These are phyloP conservation scores for Hericium alpestre DNA, from an alignment of 768 basidiomycete species.

Conservation along the genomic window DNA sequence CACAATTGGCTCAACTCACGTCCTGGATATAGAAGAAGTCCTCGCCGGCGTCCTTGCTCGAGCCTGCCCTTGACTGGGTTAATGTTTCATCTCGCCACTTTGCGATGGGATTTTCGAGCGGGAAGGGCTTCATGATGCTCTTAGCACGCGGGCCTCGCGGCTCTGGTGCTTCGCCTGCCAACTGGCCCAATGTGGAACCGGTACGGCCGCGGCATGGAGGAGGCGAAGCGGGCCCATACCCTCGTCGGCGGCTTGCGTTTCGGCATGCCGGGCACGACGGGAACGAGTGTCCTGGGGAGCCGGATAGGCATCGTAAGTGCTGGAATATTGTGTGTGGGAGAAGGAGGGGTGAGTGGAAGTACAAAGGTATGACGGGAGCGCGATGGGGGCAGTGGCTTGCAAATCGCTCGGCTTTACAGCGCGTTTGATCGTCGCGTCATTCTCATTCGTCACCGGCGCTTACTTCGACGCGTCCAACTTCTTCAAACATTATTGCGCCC, in stretches of 20 bases:
- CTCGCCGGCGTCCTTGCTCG: conserved; percentile 38
- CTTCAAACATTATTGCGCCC: no score
- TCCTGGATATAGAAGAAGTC: conserved; percentile 62
- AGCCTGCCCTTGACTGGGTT: conserved; percentile 28
- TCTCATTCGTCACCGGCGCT: no score
- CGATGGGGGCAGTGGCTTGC: no score
- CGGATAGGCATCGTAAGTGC: not conserved
- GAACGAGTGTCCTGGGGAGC: not conserved
- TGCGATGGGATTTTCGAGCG: conserved; percentile 46
- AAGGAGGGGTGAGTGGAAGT: not conserved
- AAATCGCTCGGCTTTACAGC: no score
- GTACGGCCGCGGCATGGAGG: conserved; percentile 37
- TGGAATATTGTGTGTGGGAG: not conserved
- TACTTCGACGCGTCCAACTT: no score
- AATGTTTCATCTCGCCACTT: conserved; percentile 63
- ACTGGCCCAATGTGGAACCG: conserved; percentile 69
- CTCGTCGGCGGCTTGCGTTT: not conserved
- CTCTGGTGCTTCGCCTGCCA: conserved; percentile 61
- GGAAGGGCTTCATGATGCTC: conserved; percentile 39
- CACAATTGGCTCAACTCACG: conserved; percentile 30
- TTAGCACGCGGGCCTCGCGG: conserved; percentile 17
- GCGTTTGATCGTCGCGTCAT: no score
- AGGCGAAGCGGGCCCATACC: conserved; percentile 8
- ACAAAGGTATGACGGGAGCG: not conserved
- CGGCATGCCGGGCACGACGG: not conserved